phyloP scores from a whole-genome alignment of 352 stramenopile genomes.

The Phytopythium chamaehyphon region DNA sequence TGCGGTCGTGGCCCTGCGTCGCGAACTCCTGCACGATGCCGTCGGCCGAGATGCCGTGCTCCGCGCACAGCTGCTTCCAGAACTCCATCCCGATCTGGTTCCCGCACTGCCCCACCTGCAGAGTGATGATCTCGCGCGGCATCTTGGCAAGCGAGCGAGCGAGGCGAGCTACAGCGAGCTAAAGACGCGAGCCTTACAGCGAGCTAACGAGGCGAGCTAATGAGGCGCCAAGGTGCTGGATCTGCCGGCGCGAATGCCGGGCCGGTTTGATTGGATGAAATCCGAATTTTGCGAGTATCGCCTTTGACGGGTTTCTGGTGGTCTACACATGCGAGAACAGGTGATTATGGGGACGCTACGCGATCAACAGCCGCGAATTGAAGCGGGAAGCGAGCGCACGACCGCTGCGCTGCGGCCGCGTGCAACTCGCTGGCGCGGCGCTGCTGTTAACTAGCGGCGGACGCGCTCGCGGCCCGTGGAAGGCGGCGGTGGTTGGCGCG shows the following conservation, averaged over 20 bases:
- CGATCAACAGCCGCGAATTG: not conserved
- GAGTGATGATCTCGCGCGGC: conserved; percentile 99
- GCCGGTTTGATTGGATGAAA: not conserved
- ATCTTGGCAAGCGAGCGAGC: conserved; percentile 37
- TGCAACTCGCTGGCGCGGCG: too few relatives aligned
- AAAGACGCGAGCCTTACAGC: too few relatives aligned
- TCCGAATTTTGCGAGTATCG: not conserved
- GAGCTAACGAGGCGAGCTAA: too few relatives aligned
- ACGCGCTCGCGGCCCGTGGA: too few relatives aligned
- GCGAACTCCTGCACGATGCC: conserved; percentile 95
- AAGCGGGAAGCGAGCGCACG: not conserved
- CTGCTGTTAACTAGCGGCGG: too few relatives aligned
- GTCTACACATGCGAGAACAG: not conserved
- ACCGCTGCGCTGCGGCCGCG: too few relatives aligned
- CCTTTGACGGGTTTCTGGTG: conserved; percentile 1
- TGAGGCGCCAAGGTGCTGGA: too few relatives aligned
- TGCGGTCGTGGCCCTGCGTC: conserved; percentile 93
- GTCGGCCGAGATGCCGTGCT: conserved; percentile 98
- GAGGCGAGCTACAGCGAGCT: too few relatives aligned
- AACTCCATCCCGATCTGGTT: conserved; percentile 99
- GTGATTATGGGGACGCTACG: conserved; percentile 2
- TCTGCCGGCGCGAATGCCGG: too few relatives aligned
- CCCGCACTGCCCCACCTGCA: conserved; percentile 99
- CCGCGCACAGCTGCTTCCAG: conserved; percentile 98
- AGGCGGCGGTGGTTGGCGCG: too few relatives aligned